Percentiles rank a stretch among this genome's conserved stretches.
phyloP scores from a whole-genome alignment of 306 rosid genomes.

The Cucurbita maxima region DNA sequence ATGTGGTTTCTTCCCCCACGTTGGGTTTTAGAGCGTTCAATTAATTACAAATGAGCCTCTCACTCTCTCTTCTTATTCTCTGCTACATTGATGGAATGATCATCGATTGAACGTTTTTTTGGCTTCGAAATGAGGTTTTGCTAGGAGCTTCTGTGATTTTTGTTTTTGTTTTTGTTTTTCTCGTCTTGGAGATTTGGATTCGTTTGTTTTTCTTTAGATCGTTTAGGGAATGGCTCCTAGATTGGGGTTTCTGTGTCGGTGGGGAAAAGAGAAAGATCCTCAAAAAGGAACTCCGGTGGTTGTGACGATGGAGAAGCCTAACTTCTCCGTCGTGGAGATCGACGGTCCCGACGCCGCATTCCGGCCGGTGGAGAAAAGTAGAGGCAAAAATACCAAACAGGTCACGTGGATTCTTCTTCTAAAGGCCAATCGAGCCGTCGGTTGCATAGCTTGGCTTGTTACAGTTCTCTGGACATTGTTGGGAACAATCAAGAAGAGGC shows the following conservation, averaged over 20 bases:
- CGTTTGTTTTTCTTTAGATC: neutral
- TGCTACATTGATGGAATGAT: conserved; percentile 19
- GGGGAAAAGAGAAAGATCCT: conserved; percentile 43
- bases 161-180: neutral
- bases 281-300: conserved; percentile 69
- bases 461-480: conserved; percentile 54
- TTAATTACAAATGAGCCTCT: conserved; percentile 16
- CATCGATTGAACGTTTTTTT: conserved; percentile 15
- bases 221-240: conserved; percentile 58
- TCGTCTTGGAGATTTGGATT: conserved; percentile 1
- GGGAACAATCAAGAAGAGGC: conserved; percentile 58
- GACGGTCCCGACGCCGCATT: conserved; percentile 73
- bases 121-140: conserved; percentile 18
- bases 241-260: conserved; percentile 53
- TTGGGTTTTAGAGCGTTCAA: conserved; percentile 19
- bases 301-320: conserved; percentile 83
- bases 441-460: conserved; percentile 58
- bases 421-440: conserved; percentile 63
- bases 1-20: conserved; percentile 39
- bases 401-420: conserved; percentile 89
- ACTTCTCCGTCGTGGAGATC: conserved; percentile 73
- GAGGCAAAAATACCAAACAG: conserved; percentile 77
- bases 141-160: conserved; percentile 7
- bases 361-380: conserved; percentile 60
- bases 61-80: conserved; percentile 15